Conservation (phyloP, 139 green algal genomes). For the Nannochloris sp. region DNA sequence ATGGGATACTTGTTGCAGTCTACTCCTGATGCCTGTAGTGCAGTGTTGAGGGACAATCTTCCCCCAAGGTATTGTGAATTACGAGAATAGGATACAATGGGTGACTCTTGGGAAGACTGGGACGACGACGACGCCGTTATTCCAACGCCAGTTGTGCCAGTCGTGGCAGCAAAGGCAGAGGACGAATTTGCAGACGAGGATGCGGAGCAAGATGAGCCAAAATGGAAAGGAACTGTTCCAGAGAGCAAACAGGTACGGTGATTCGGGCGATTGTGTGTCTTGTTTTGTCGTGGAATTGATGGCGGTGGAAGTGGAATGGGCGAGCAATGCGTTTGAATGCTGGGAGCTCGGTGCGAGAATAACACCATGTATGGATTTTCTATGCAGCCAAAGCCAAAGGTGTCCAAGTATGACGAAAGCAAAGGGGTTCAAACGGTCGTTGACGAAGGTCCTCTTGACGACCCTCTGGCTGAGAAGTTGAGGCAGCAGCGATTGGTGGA, state of each 20-base stretch:
- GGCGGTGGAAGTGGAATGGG: too few relatives aligned
- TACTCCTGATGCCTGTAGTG: not conserved
- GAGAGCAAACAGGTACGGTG: slow-evolving; percentile 34
- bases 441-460: slow-evolving; percentile 41
- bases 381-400: slow-evolving; percentile 31
- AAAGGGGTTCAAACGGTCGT: slow-evolving; percentile 10
- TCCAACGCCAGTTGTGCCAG: slow-evolving; percentile 1
- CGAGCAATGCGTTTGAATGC: not conserved
- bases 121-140: slow-evolving; percentile 30
- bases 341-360: not conserved
- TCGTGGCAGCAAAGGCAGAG: slow-evolving; percentile 1
- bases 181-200: slow-evolving; percentile 45
- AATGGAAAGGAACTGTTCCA: slow-evolving; percentile 36
- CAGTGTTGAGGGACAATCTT: not conserved
- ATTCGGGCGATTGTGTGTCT: not conserved
- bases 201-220: slow-evolving; percentile 38
- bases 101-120: slow-evolving; percentile 39
- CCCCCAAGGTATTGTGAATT: not conserved
- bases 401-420: slow-evolving; percentile 35
- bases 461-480: slow-evolving; percentile 55
- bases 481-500: slow-evolving; percentile 65
- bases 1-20: not conserved
- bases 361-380: not conserved
- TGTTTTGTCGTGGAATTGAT: not conserved
- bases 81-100: slow-evolving; percentile 1